A percentile compares a stretch with the other conserved stretches of the same genome.
These are phyloP conservation scores for Gossypium stocksii DNA, from an alignment of 345 rosid species.

Conservation along the genomic window DNA sequence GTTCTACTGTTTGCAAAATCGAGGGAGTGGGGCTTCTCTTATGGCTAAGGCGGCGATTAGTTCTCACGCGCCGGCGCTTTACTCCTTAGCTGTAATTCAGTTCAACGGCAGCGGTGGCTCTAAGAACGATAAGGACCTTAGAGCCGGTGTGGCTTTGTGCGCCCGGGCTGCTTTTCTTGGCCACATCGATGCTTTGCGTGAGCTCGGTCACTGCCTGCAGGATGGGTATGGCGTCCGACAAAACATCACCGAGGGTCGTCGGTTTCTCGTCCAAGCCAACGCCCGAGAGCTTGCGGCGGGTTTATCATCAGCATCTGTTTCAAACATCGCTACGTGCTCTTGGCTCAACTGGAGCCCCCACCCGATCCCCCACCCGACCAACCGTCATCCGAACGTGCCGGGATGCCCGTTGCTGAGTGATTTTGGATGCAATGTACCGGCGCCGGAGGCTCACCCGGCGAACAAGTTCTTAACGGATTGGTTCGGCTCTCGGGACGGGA, in stretches of 20 bases:
- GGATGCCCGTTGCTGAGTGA: conserved; percentile 83
- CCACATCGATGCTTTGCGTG: conserved; percentile 85
- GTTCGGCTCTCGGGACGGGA: conserved; percentile 42
- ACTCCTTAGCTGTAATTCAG: conserved; percentile 84
- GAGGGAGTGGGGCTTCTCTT: conserved; percentile 83
- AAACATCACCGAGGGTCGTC: conserved; percentile 76
- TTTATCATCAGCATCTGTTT: conserved; percentile 34
- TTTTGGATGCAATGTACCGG: conserved; percentile 95
- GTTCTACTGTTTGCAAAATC: conserved; percentile 73
- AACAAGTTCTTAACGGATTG: conserved; percentile 70
- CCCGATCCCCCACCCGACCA: conserved; percentile 25
- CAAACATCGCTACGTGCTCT: conserved; percentile 30
- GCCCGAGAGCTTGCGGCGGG: conserved; percentile 83
- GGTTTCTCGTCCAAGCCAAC: conserved; percentile 93
- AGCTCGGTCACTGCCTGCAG: conserved; percentile 96
- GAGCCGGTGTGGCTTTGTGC: conserved; percentile 92
- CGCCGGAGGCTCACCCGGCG: conserved; percentile 81
- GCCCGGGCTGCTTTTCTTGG: conserved; percentile 90
- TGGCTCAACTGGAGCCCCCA: conserved; percentile 55
- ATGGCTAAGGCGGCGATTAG: conserved; percentile 94
- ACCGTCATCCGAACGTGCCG: conserved; percentile 27
- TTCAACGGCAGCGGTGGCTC: conserved; percentile 99
- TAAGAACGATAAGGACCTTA: conserved; percentile 81
- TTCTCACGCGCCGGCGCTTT: conserved; percentile 79
- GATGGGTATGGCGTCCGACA: conserved; percentile 96